Base-by-base conservation (phyloP, 2,329 filamentous ascomycete species). In the Aspergillus niger region DNA sequence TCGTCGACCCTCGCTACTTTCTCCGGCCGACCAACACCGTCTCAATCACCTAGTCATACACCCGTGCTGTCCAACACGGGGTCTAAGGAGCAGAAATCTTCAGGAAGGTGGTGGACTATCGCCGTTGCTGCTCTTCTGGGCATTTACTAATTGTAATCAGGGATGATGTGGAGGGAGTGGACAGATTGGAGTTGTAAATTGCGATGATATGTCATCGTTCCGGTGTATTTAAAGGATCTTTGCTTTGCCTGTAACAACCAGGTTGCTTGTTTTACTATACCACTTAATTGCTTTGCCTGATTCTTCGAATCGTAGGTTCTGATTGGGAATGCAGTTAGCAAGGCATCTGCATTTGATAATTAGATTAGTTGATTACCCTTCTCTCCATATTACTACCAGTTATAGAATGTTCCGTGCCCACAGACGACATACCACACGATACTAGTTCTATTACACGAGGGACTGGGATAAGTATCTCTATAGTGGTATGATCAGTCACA, bases 1-100 rank as follows among this genome's bases (percentile, higher is more conserved):
- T 60, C 59, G 17, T 65, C 64, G 20, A 66, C 61, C 47, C 67
- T 59, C 5, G 64, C 60, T 32, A 63, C 60, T 64, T 38, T 58
- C 11, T 30, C 59, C 53, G 30, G 76, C 52, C 59, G 38, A 4
- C 49, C 32, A 36, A 58, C 59, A 20, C 59, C 61, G 1, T 55
- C 52, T 22, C 50, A 28, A 5, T 55, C 61, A 8, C 26, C 53
- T 17, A 43, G 38, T 6, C 20, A 28, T n/a, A 43, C 39, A 6
- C 17, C 28, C 17, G 8, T 43, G 24, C 30, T 38, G 22, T 43
- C 55, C 38, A 63, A 63, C 39, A 54, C 8, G 7, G 61, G 36
- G 8, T 36, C 52, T 1, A 51, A 24, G 24, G 38, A 38, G 11
- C 26, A 22, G 7, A 47, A 38, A 5, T 48, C 44, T 7, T 38